These are phyloP conservation scores for Gossypium australe DNA, from an alignment of 345 rosid genomes.

Conservation along the genomic window DNA sequence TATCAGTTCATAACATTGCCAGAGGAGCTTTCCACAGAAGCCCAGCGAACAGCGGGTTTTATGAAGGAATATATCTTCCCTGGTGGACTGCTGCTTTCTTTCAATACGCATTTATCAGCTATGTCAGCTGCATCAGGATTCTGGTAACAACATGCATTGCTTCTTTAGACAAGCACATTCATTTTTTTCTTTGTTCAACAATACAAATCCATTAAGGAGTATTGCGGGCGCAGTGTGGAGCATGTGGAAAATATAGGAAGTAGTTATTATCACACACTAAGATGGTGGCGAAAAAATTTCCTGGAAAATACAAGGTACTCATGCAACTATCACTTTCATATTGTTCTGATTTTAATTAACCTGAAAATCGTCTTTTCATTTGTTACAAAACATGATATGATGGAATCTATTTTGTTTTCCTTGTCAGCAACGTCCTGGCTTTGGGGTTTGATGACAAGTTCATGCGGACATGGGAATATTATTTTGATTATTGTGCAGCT, in stretches of 20 bases:
- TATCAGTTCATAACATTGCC: conserved; percentile 77
- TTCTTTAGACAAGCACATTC: not conserved
- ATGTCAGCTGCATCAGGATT: conserved; percentile 74
- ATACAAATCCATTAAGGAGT: not conserved
- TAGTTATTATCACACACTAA: conserved; percentile 68
- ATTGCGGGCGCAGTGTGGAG: conserved; percentile 54
- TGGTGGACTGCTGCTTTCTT: conserved; percentile 78
- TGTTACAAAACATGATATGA: not conserved
- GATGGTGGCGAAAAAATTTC: conserved; percentile 75
- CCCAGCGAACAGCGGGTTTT: conserved; percentile 71
- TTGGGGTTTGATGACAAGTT: conserved; percentile 74
- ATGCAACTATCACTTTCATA: conserved; percentile 3
- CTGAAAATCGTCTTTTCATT: not conserved
- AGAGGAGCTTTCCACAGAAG: conserved; percentile 65
- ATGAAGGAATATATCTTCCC: conserved; percentile 93
- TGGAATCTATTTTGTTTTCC: not conserved
- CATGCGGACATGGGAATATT: conserved; percentile 83
- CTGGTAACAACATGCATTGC: conserved; percentile 34
- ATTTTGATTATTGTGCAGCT: conserved; percentile 81
- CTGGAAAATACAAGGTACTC: conserved; percentile 52
- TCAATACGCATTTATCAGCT: conserved; percentile 61
- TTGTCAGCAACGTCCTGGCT: conserved; percentile 25
- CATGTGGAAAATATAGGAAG: conserved; percentile 80
- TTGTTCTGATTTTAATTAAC: not conserved
- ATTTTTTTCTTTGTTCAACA: not conserved